Conservation (phyloP, 768 basidiomycete species). For the Mycena indigotica region DNA sequence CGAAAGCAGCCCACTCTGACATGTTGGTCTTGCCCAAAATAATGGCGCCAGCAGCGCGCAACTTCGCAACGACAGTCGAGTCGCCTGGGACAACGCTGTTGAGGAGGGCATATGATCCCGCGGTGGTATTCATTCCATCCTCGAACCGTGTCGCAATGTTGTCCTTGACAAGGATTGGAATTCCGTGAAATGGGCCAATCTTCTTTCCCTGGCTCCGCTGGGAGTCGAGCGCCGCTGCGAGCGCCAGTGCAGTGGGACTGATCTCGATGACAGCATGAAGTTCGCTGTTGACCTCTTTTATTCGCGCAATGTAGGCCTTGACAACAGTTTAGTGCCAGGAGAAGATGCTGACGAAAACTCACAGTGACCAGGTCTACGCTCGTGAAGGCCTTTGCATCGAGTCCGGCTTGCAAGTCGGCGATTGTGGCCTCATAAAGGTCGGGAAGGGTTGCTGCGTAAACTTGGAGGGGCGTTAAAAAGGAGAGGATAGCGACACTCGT, state of each 20-base stretch:
- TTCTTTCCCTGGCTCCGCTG: conserved; percentile 46
- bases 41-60: conserved; percentile 37
- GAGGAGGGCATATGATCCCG: conserved; percentile 40
- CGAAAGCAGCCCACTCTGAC: conserved; percentile 16
- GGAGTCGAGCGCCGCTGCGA: conserved; percentile 52
- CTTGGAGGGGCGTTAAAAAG: background rate
- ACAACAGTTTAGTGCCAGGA: background rate
- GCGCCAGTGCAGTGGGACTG: conserved; percentile 52
- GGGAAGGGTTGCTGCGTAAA: conserved; percentile 31
- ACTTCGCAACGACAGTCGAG: conserved; percentile 33
- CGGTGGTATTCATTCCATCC: conserved; percentile 44
- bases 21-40: conserved; percentile 30
- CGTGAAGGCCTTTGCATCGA: conserved; percentile 52
- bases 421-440: conserved; percentile 67
- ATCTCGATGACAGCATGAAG: conserved; percentile 62
- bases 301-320: conserved; percentile 67
- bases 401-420: conserved; percentile 53
- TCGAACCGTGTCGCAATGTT: conserved; percentile 16
- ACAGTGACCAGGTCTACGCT: conserved; percentile 63
- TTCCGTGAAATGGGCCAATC: conserved; percentile 55
- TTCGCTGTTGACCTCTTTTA: conserved; percentile 69
- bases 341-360: background rate
- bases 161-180: conserved; percentile 53
- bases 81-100: conserved; percentile 37
- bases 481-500: background rate